Evolutionary conservation across 2,329 filamentous ascomycete species (phyloP), one percentile per base, ranked within the genome.

Genomic region (Ilyonectria robusta): DNA sequence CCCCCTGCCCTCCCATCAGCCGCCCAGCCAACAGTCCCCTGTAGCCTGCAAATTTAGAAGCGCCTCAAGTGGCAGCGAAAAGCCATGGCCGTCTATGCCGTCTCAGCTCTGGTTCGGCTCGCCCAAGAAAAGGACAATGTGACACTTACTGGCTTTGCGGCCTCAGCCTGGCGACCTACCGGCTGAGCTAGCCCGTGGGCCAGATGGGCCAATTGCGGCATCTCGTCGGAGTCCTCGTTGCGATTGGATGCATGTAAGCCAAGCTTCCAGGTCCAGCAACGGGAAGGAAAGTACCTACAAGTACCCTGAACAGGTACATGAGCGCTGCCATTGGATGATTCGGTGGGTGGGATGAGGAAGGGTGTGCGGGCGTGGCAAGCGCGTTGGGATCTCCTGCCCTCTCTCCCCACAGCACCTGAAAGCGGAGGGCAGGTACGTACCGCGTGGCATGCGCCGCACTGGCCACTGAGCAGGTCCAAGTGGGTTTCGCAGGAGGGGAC

Each of bases 31-130:
- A 48, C 53, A 47, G n/a, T 35, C 63, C 63, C 63, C 55, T 62
- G 59, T 62, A n/a, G 17, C 40, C 37, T 66, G 62, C 62, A 65
- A 65, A 59, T 48, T 65, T 65, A 60, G 62, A 65, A 65, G 57
- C 51, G 46, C 47, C 21, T 50, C 53, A 33, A 62, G 63, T 57
- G 46, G 58, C 33, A 58, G 44, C 33, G 29, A 47, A 47, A 47
- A 51, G 37, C 53, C 53, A 31, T 54, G 23, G 23, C 6, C 29
- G n/a, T 58, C 56, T 54, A 21, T 61, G 57, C 62, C 63, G 63
- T 47, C 58, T 65, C 46, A 47, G 48, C 33, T 65, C n/a, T 56
- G 21, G n/a, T 23, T 48, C 56, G 50, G 60, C 42, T 54, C 35
- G 35, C 17, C 29, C 26, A 29, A 29, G 44, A 56, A 56, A 40